A percentile compares a stretch with the other conserved stretches of the same genome.
Evolutionary conservation across 1,139 yeast genomes (phyloP).

Genomic region (Kodamaea anthophila): DNA sequence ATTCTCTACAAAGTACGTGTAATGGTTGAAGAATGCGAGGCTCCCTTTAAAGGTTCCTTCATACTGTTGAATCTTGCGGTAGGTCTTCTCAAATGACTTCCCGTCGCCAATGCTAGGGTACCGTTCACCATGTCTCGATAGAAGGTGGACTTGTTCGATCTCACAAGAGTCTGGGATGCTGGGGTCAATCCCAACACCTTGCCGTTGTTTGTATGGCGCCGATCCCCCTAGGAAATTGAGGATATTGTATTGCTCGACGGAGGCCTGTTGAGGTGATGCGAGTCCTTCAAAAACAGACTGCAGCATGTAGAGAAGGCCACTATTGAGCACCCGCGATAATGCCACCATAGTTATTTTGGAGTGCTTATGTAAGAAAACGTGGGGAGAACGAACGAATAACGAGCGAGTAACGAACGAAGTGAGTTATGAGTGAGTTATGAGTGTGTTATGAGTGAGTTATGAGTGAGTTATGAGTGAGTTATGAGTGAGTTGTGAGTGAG

Average conservation of each 20-base stretch:
- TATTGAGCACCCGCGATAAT: constrained; percentile 21
- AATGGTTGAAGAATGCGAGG: constrained; percentile 27
- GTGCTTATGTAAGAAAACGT: no score
- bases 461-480: no score
- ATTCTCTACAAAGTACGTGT: constrained; percentile 24
- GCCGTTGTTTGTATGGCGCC: constrained; percentile 32
- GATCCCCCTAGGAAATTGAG: constrained; percentile 29
- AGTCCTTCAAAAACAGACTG: constrained; percentile 13
- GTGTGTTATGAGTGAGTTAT: no score
- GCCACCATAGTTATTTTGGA: no score
- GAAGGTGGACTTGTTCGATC: constrained; percentile 30
- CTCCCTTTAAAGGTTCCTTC: constrained; percentile 24
- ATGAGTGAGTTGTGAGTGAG: no score
- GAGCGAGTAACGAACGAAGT: no score
- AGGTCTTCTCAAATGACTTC: constrained; percentile 16
- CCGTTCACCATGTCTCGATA: constrained; percentile 35
- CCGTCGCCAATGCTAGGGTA: constrained; percentile 28
- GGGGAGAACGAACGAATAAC: no score
- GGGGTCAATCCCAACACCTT: constrained; percentile 30
- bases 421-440: no score
- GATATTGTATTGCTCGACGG: constrained; percentile 26
- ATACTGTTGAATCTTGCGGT: constrained; percentile 16
- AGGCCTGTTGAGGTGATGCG: constrained; percentile 24
- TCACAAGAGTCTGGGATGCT: constrained; percentile 27
- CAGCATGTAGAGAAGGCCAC: constrained; percentile 23